These are phyloP conservation scores for Suillus decipiens DNA, from an alignment of 768 basidiomycete species.

Conservation along the genomic window DNA sequence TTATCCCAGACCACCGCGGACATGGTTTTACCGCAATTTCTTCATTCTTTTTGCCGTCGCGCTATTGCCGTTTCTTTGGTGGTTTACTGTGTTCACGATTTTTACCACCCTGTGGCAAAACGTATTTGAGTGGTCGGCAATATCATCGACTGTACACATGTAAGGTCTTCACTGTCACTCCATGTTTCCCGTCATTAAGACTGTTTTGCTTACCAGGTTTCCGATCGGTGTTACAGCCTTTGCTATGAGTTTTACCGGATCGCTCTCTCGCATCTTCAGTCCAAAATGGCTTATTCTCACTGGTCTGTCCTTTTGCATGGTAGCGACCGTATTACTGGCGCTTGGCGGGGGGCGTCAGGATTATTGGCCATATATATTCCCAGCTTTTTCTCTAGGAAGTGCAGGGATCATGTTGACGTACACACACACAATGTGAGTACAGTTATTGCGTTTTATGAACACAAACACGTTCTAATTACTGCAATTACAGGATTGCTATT, in stretches of 20 bases:
- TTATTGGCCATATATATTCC: conserved; percentile 52
- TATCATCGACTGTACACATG: conserved; percentile 43
- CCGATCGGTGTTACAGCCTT: conserved; percentile 44
- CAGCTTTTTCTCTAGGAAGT: conserved; percentile 50
- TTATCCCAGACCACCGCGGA: too few species aligned
- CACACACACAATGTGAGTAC: conserved; percentile 51
- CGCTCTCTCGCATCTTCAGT: conserved; percentile 10
- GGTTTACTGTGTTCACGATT: conserved; percentile 34
- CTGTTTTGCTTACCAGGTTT: conserved; percentile 29
- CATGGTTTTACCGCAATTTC: too few species aligned
- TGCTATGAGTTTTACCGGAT: conserved; percentile 39
- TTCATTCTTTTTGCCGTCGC: too few species aligned
- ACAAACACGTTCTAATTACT: conserved; percentile 3
- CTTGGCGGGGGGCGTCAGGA: conserved; percentile 41
- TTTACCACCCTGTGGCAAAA: conserved; percentile 42
- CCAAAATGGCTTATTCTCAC: conserved; percentile 48
- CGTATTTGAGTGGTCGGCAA: conserved; percentile 19
- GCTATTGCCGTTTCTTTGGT: conserved; percentile 40
- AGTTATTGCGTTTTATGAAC: not conserved
- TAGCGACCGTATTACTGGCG: conserved; percentile 44
- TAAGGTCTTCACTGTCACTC: conserved; percentile 19
- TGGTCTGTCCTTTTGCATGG: conserved; percentile 40
- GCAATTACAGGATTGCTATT: conserved; percentile 44
- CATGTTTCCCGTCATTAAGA: conserved; percentile 9
- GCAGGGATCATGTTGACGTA: conserved; percentile 47